A percentile compares a stretch with the other conserved stretches of the same genome.
Evolutionary conservation across 805 yeast genomes (phyloP).

Genomic region (Zygosaccharomyces kombuchaensis): DNA sequence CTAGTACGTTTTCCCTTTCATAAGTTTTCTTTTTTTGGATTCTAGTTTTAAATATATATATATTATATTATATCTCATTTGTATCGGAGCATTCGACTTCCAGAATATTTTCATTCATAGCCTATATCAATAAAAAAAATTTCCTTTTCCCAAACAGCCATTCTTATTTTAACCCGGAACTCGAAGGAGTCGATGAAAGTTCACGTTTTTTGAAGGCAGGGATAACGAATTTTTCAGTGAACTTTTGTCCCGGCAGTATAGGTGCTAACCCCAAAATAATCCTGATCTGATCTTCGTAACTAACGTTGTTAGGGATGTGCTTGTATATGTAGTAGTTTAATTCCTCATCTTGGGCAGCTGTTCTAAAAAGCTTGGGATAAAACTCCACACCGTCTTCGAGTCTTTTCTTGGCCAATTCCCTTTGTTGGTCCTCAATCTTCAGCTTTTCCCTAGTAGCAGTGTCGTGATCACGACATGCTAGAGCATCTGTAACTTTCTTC

Average conservation of each 20-base stretch:
- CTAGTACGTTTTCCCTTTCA: not conserved
- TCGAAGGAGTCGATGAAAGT: conserved; percentile 16
- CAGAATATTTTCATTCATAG: not conserved
- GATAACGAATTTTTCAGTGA: conserved; percentile 57
- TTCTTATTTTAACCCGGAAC: not conserved
- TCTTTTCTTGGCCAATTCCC: conserved; percentile 67
- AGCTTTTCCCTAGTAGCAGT: conserved; percentile 85
- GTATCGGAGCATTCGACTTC: not conserved
- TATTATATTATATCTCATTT: not conserved
- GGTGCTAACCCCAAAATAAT: conserved; percentile 67
- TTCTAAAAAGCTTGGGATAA: conserved; percentile 72
- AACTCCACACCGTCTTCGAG: conserved; percentile 74
- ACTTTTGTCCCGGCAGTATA: conserved; percentile 74
- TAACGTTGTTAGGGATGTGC: conserved; percentile 49
- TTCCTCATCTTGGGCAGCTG: conserved; percentile 40
- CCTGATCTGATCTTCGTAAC: conserved; percentile 49
- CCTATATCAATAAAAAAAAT: not conserved
- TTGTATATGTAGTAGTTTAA: conserved; percentile 67
- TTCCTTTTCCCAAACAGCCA: not conserved
- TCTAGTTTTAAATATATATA: not conserved
- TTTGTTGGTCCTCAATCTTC: conserved; percentile 82
- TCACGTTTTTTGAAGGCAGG: conserved; percentile 60
- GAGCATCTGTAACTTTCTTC: conserved; percentile 75
- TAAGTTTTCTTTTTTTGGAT: not conserved
- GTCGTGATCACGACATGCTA: conserved; percentile 73